These are phyloP conservation scores for Pseudocercospora musae DNA, from an alignment of 2,329 filamentous ascomycete genomes.

Conservation along the genomic window DNA sequence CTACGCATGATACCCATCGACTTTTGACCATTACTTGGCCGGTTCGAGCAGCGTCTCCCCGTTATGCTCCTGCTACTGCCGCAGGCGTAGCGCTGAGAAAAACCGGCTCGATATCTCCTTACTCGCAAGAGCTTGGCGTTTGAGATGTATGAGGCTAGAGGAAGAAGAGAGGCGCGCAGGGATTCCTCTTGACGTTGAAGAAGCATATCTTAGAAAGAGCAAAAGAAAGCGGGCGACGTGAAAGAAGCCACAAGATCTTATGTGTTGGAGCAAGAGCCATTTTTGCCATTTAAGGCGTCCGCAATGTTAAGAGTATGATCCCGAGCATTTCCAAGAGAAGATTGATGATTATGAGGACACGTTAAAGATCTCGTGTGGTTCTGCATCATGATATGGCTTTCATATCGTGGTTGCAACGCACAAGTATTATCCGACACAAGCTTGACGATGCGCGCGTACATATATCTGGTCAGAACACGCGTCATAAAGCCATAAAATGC, in stretches of 20 bases:
- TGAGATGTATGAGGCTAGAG: conserved; percentile 2
- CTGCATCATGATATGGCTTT: background rate
- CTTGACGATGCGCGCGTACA: too few species aligned
- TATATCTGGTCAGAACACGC: background rate
- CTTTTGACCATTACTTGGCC: background rate
- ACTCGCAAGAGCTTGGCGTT: background rate
- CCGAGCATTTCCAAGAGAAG: conserved; percentile 9
- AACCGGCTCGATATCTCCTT: background rate
- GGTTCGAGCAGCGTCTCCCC: background rate
- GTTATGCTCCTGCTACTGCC: background rate
- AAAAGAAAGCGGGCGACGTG: conserved; percentile 20
- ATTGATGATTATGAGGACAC: background rate
- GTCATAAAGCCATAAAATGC: background rate
- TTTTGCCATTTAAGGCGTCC: conserved; percentile 10
- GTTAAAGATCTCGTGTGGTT: background rate
- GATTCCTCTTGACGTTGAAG: background rate
- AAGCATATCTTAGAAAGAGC: conserved; percentile 11
- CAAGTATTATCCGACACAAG: too few species aligned
- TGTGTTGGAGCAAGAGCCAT: conserved; percentile 25
- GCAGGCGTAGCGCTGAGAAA: background rate
- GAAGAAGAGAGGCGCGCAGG: background rate
- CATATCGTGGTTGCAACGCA: background rate
- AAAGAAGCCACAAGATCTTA: conserved; percentile 31
- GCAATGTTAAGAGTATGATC: conserved; percentile 11
- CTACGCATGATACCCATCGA: conserved; percentile 5